phyloP scores from a whole-genome alignment of 805 yeast genomes.

The Zygosaccharomyces pseudorouxii region DNA sequence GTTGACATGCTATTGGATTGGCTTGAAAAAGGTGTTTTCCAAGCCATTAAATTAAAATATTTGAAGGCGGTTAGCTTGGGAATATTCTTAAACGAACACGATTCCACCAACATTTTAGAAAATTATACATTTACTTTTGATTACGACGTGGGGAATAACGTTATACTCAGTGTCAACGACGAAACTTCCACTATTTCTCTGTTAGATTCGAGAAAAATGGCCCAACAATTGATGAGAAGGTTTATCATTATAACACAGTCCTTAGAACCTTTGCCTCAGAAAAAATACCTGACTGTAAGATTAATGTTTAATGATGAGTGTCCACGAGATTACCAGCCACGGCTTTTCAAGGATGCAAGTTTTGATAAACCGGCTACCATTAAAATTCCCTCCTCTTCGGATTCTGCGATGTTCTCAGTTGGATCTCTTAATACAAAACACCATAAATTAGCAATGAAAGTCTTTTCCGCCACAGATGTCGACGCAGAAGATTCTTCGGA shows the following conservation, averaged over 20 bases:
- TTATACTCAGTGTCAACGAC: conserved; percentile 23
- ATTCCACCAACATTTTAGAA: conserved; percentile 45
- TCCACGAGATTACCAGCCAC: conserved; percentile 48
- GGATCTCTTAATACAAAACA: conserved; percentile 34
- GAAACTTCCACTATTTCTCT: conserved; percentile 22
- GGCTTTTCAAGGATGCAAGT: conserved; percentile 43
- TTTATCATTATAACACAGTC: conserved; percentile 52
- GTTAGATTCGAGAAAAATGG: conserved; percentile 40
- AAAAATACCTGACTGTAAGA: conserved; percentile 45
- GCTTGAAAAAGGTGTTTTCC: conserved; percentile 49
- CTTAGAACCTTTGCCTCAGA: conserved; percentile 46
- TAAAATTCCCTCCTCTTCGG: conserved; percentile 25
- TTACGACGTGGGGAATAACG: conserved; percentile 36
- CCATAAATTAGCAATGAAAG: conserved; percentile 33
- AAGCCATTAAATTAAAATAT: conserved; percentile 41
- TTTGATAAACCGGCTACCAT: conserved; percentile 35
- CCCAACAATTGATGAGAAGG: conserved; percentile 47
- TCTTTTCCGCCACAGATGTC: conserved; percentile 25
- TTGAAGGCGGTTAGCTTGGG: conserved; percentile 45
- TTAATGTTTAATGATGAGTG: conserved; percentile 46
- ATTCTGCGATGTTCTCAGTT: conserved; percentile 22
- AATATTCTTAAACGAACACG: conserved; percentile 40
- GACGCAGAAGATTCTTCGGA: conserved; percentile 11
- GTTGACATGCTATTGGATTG: conserved; percentile 50
- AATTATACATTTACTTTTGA: conserved; percentile 47